Percentiles rank a stretch among this genome's conserved stretches.
These are phyloP conservation scores for Aspergillus arachidicola DNA, from an alignment of 2,329 filamentous ascomycete genomes.

Conservation along the genomic window DNA sequence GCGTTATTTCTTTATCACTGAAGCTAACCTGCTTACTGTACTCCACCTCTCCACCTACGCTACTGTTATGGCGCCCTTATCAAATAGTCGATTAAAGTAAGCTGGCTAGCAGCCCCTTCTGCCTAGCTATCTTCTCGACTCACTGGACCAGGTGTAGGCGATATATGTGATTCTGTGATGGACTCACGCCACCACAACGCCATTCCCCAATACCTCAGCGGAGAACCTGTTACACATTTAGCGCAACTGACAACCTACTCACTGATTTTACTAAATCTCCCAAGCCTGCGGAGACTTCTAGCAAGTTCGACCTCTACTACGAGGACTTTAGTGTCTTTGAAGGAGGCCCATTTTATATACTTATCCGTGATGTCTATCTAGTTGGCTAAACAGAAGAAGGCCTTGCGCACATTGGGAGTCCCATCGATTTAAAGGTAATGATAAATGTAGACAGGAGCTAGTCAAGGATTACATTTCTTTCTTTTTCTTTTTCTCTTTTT, in stretches of 20 bases:
- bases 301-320: no score
- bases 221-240: not conserved
- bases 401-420: not conserved
- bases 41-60: no score
- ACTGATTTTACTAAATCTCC: not conserved
- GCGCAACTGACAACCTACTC: not conserved
- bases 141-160: no score
- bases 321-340: not conserved
- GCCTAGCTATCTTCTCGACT: no score
- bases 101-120: no score
- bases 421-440: not conserved
- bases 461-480: not conserved
- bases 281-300: not conserved
- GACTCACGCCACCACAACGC: no score
- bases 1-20: constrained; percentile 24
- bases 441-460: not conserved
- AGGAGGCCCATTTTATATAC: not conserved
- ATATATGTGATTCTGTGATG: no score
- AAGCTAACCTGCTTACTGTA: no score
- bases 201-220: not conserved
- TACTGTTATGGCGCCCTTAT: no score
- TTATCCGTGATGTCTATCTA: not conserved
- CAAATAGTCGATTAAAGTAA: no score
- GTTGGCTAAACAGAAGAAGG: no score
- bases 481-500: no score